phyloP scores from a whole-genome alignment of 2,329 filamentous ascomycete species.

The Hypoxylon rubiginosum region DNA sequence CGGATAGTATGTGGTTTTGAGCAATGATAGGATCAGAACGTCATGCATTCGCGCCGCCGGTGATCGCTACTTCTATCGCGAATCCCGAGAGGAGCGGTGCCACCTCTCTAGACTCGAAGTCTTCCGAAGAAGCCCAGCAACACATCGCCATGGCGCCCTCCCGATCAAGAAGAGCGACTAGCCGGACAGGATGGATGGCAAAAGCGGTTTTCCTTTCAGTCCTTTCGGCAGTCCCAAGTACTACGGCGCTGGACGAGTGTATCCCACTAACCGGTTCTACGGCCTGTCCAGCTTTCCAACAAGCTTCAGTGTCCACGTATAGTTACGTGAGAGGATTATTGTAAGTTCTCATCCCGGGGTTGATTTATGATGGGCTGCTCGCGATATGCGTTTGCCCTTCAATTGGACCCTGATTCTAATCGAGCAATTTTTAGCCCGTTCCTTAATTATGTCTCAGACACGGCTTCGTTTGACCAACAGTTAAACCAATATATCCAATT shows the following conservation, averaged over 20 bases:
- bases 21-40: constrained; percentile 46
- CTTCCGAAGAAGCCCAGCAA: constrained; percentile 18
- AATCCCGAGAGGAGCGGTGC: constrained; percentile 23
- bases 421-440: constrained; percentile 75
- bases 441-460: constrained; percentile 82
- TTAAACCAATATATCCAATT: constrained; percentile 80
- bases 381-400: background rate
- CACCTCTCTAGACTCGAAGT: constrained; percentile 15
- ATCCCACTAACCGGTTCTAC: constrained; percentile 55
- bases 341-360: constrained; percentile 41
- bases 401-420: constrained; percentile 25
- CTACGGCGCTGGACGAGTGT: constrained; percentile 49
- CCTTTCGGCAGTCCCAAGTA: constrained; percentile 42
- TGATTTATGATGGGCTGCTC: constrained; percentile 27
- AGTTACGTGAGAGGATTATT: constrained; percentile 47
- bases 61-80: constrained; percentile 33
- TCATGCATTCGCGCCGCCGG: constrained; percentile 46
- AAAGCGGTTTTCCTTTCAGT: constrained; percentile 41
- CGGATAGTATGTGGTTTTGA: constrained; percentile 46
- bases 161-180: constrained; percentile 23
- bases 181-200: constrained; percentile 32
- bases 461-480: constrained; percentile 80
- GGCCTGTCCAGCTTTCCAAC: constrained; percentile 55
- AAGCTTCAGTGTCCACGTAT: constrained; percentile 55
- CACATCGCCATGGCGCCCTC: constrained; percentile 36